These are phyloP conservation scores for Puccinia horiana DNA, from an alignment of 1,284 basidiomycete species.

Conservation along the genomic window DNA sequence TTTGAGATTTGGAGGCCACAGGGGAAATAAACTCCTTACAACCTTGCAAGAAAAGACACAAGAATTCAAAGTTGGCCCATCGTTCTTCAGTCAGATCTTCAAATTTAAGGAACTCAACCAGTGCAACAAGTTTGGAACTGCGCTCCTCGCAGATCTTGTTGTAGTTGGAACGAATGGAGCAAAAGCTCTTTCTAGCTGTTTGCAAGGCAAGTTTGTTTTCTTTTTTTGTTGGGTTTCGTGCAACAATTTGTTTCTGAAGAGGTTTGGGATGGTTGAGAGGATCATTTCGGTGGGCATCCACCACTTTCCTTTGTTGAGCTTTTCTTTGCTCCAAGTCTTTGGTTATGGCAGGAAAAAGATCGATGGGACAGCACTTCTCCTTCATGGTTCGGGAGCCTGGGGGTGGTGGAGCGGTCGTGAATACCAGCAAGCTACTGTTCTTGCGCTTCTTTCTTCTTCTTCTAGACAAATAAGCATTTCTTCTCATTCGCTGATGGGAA, in stretches of 20 bases:
- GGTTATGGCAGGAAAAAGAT: background rate
- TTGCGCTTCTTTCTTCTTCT: background rate
- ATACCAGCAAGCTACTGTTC: background rate
- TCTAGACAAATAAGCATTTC: background rate
- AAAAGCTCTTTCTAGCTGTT: background rate
- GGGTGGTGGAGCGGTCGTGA: background rate
- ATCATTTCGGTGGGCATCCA: background rate
- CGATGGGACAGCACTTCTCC: background rate
- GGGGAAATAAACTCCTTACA: slow-evolving; percentile 18
- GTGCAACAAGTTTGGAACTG: background rate
- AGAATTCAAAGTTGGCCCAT: background rate
- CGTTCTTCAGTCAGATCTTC: background rate
- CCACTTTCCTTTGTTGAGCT: background rate
- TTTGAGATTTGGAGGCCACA: slow-evolving; percentile 16
- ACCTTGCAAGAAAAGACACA: slow-evolving; percentile 5
- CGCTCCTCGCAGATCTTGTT: background rate
- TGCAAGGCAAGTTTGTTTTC: background rate
- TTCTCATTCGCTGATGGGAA: background rate
- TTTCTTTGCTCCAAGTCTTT: background rate
- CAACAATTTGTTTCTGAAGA: background rate
- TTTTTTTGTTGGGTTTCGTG: background rate
- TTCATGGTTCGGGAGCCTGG: background rate
- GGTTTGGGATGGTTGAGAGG: background rate
- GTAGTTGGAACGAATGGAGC: background rate
- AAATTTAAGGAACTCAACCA: slow-evolving; percentile 7